Evolutionary conservation across 176 grass and related monocot species (phyloP).

Genomic region (Zoysia pacifica): DNA sequence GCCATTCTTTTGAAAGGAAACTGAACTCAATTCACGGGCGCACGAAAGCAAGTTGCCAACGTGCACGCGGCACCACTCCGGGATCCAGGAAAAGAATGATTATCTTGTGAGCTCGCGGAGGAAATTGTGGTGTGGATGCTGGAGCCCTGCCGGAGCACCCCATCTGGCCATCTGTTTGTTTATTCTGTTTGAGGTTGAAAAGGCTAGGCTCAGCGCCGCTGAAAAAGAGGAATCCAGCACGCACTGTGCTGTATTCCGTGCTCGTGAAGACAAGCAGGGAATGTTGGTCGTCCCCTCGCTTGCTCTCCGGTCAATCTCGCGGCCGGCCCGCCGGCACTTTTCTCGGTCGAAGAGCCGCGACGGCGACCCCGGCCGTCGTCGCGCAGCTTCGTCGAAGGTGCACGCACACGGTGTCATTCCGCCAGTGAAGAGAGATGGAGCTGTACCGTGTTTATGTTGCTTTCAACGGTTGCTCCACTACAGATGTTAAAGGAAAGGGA

Average conservation of each 20-base stretch:
- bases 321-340: constrained; percentile 32
- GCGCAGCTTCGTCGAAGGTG: constrained; percentile 17
- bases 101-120: not conserved
- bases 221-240: not conserved
- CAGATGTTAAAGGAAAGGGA: not conserved
- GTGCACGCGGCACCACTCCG: not conserved
- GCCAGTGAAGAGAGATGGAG: not conserved
- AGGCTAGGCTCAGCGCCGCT: not conserved
- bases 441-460: not conserved
- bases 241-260: not conserved
- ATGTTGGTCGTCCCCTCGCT: not conserved
- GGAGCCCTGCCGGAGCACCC: too few relatives aligned
- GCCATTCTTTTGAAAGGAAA: not conserved
- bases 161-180: not conserved
- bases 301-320: constrained; percentile 13
- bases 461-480: constrained; percentile 23
- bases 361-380: not conserved
- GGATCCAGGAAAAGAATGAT: not conserved
- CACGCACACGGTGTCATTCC: not conserved
- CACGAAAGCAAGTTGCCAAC: constrained; percentile 20
- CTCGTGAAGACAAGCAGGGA: constrained; percentile 3
- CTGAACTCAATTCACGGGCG: not conserved
- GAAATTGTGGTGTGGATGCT: constrained; percentile 42
- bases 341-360: not conserved
- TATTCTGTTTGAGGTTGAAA: constrained; percentile 21